Evolutionary conservation across 768 basidiomycete species (phyloP), one percentile per base, ranked within the genome.

Genomic region (Amanita exitialis): DNA sequence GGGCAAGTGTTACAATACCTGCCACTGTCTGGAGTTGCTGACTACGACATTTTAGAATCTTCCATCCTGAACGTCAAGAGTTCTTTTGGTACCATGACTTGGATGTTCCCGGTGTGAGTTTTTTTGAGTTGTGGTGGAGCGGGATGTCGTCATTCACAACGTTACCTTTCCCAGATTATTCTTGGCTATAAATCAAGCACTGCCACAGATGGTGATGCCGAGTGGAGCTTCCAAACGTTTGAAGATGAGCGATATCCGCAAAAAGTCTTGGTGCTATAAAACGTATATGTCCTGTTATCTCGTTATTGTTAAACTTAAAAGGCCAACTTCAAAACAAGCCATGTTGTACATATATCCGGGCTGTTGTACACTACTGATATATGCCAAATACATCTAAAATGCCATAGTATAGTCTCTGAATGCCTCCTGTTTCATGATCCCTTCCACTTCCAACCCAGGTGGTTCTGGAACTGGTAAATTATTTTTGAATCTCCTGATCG

Each of bases 401-500:
- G 50, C 34, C 30, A 13, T 7, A 13, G 80, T 81, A 62, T 82
- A 83, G 64, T 83, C 80, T 59, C 78, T 69, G 52, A 69, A 73
- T 6, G 62, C 58, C 56, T 82, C 76, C 57, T 79, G 75, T 25
- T 64, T 68, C 62, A 79, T 74, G n/a, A 79, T 64, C 7, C 70
- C 76, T 25, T 73, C 72, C 13, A 36, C 16, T 20, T 49, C 51
- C 34, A 59, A 44, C 51, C 54, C 62, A 39, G 58, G 54, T 32
- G 42, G 61, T 44, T 60, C 64, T 12, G 54, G 60, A 34, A 55
- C 61, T 20, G 63, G 62, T 27, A 70, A 51, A 56, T 74, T 73
- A 15, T 59, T 71, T 59, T 68, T 71, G 65, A 90, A 86, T 47
- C 85, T 77, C 54, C 83, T 79, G 59, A 97, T 91, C 1, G 83